Evolutionary conservation across 2,329 filamentous ascomycete species (phyloP).

Genomic region (Alternaria alternata): DNA sequence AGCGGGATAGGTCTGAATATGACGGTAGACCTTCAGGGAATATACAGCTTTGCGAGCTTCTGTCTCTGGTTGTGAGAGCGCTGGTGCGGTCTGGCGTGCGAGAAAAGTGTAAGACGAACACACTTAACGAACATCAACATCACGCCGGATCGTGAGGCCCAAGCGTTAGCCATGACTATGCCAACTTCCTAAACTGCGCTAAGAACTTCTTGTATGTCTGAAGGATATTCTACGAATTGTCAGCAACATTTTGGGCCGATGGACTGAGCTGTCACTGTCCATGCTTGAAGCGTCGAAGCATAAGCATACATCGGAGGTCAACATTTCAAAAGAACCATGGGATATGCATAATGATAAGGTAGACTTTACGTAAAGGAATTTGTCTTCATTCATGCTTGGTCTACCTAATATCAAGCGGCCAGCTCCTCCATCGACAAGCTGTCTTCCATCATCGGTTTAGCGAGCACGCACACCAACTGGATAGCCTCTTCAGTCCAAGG

Average conservation of each 20-base stretch:
- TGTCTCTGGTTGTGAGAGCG: neutral
- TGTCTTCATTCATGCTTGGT: neutral
- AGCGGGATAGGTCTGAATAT: neutral
- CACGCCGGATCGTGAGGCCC: neutral
- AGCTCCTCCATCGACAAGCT: neutral
- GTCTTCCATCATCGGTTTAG: neutral
- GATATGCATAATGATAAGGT: neutral
- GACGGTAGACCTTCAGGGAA: neutral
- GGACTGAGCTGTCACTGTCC: neutral
- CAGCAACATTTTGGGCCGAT: no score
- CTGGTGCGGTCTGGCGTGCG: neutral
- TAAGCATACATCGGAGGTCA: neutral
- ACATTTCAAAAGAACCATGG: neutral
- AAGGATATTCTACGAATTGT: no score
- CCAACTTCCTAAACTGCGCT: neutral
- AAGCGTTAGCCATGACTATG: neutral
- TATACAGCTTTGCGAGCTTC: neutral
- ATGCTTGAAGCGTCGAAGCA: neutral
- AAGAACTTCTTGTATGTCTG: neutral
- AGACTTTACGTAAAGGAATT: neutral
- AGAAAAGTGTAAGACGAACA: neutral
- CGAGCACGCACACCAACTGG: neutral
- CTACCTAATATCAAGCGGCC: neutral
- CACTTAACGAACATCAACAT: neutral
- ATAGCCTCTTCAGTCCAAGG: neutral